Evolutionary conservation across 345 rosid genomes (phyloP).

Genomic region (Balakata baccata): DNA sequence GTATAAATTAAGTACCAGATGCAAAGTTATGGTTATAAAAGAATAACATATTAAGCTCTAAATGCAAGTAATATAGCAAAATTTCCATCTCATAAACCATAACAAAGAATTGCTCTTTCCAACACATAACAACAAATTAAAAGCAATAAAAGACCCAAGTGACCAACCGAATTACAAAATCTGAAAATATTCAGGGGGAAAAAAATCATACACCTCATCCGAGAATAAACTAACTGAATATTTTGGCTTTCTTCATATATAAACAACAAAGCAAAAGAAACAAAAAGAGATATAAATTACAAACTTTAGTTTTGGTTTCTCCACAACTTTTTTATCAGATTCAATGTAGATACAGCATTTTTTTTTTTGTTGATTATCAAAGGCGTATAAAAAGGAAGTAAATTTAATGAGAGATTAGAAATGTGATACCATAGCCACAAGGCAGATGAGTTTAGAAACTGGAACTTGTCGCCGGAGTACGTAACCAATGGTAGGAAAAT

Average conservation of each 20-base stretch:
- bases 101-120: background rate
- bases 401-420: background rate
- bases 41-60: background rate
- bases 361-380: too few relatives aligned
- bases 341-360: background rate
- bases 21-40: background rate
- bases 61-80: background rate
- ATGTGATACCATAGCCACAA: slow-evolving; percentile 8
- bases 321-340: too few relatives aligned
- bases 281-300: background rate
- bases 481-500: background rate
- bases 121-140: background rate
- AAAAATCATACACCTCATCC: background rate
- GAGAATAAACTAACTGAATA: background rate
- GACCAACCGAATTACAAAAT: background rate
- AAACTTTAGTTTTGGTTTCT: background rate
- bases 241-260: background rate
- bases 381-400: background rate
- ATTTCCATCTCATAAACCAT: too few relatives aligned
- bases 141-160: background rate
- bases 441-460: background rate
- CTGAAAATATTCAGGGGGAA: background rate
- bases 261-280: background rate
- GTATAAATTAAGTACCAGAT: too few relatives aligned
- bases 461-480: background rate